These are phyloP conservation scores for Amanita pallidorosea DNA, from an alignment of 768 basidiomycete species.

Conservation along the genomic window DNA sequence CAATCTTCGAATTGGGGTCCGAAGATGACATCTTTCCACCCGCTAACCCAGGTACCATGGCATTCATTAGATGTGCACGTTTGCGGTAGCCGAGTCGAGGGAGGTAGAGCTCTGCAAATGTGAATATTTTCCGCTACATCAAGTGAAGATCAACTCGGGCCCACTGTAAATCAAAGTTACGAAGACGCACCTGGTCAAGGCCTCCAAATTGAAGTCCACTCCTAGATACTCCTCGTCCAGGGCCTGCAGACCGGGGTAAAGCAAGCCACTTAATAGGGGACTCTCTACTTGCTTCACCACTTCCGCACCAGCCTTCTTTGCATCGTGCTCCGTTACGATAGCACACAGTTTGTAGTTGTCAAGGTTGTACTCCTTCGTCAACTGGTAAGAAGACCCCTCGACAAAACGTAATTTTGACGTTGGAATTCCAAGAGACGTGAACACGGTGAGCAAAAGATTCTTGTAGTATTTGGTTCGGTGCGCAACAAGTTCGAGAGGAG, in stretches of 20 bases:
- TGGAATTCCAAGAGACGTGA: slow-evolving; percentile 85
- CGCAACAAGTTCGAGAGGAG: slow-evolving; percentile 82
- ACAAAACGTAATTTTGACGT: slow-evolving; percentile 76
- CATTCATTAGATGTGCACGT: slow-evolving; percentile 96
- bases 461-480: slow-evolving; percentile 90
- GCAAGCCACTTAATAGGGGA: slow-evolving; percentile 78
- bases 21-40: slow-evolving; percentile 99
- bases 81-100: slow-evolving; percentile 88
- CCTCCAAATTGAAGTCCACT: slow-evolving; percentile 98
- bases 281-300: slow-evolving; percentile 97
- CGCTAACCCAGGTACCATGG: slow-evolving; percentile 90
- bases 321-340: slow-evolving; percentile 91
- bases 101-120: slow-evolving; percentile 92
- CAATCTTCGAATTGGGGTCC: slow-evolving; percentile 96
- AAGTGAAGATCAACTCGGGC: neutral
- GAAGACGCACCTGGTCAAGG: slow-evolving; percentile 72
- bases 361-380: slow-evolving; percentile 83
- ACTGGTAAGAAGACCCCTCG: slow-evolving; percentile 87
- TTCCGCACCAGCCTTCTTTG: slow-evolving; percentile 97
- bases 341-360: slow-evolving; percentile 91
- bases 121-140: slow-evolving; percentile 95
- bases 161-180: neutral
- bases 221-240: slow-evolving; percentile 95
- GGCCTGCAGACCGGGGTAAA: slow-evolving; percentile 95
- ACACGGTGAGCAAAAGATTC: slow-evolving; percentile 68